Base-by-base conservation (phyloP, 2,329 filamentous ascomycete genomes). In the Blastomyces percursus region DNA sequence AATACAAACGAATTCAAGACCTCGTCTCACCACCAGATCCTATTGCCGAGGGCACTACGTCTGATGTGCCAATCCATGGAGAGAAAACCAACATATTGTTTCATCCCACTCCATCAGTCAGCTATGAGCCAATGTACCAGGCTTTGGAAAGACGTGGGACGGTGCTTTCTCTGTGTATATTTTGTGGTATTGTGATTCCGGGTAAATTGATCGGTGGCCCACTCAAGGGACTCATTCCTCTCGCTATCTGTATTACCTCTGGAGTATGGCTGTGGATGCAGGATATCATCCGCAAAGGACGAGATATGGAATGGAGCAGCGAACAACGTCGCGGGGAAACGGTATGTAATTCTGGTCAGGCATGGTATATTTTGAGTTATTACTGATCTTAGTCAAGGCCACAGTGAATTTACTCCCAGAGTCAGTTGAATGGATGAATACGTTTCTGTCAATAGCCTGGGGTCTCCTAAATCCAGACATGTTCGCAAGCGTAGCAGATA, bases 61-160 rank as follows among this genome's bases (percentile, higher is more conserved):
- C 90, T 32, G 94, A 97, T 75, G 91, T 97, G 1, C 94, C 94
- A 2, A 96, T 97, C 63, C 89, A 92, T 71, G 93, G 92, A 70
- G 93, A 97, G 73, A 96, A 94, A 82, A 97, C 94, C 3, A 96
- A 96, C 66, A 87, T 97, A 21, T 82, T 96, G 38, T 97, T 97
- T 75, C 93, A 96, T 74, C 93, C 94, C 19, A 97, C 93, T 0
- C 93, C 93, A 0, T 89, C 88, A 0, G 84, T 96, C 67, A 91
- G 87, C 77, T 96, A 91, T 71, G 90, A 96, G 74, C 91, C 92
- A 4, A 96, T 91, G 83, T 96, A 89, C 72, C 83, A 81, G 24
- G 76, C 84, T 14, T 75, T 96, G 63, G 91, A 97, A 76, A 84
- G 84, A 67, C 84, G 87, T 11, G 89, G 88, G n/a, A 85, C 84